Evolutionary conservation across 352 stramenopile genomes (phyloP).

Genomic region (Globisporangium ultimum): DNA sequence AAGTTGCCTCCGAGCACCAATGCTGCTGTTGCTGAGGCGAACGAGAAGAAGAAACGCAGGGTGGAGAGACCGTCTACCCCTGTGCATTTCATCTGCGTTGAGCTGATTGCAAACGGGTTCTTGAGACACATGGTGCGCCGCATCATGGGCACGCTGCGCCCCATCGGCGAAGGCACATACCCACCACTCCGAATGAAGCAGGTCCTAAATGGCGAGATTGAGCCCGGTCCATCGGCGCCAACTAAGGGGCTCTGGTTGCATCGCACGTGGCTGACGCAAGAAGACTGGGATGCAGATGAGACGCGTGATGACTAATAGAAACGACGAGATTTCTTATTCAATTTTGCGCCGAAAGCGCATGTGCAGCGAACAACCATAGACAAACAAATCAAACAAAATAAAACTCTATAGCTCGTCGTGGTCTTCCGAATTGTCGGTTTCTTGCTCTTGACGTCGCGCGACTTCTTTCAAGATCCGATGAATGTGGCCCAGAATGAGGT

Average conservation of each 20-base stretch:
- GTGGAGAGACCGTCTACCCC: constrained; percentile 16
- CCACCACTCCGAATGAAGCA: constrained; percentile 54
- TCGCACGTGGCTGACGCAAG: constrained; percentile 77
- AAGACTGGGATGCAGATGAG: constrained; percentile 61
- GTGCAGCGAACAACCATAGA: too few species aligned
- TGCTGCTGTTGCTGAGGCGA: neutral
- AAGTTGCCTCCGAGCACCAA: too few species aligned
- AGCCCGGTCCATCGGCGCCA: constrained; percentile 68
- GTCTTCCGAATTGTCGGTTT: neutral
- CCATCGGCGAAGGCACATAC: constrained; percentile 71
- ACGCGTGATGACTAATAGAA: constrained; percentile 16
- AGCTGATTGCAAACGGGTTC: constrained; percentile 82
- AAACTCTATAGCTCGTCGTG: constrained; percentile 58
- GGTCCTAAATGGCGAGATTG: constrained; percentile 49
- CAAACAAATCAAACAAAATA: neutral
- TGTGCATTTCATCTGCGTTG: constrained; percentile 80
- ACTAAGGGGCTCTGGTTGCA: constrained; percentile 82
- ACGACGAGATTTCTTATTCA: too few species aligned
- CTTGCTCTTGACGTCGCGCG: constrained; percentile 14
- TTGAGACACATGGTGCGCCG: constrained; percentile 86
- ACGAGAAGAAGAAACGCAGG: constrained; percentile 41
- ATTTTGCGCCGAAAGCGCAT: too few species aligned
- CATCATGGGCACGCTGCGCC: constrained; percentile 77
- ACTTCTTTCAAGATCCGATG: constrained; percentile 55
- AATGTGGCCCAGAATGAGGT: constrained; percentile 63